These are phyloP conservation scores for Pseudogymnoascus sp. DNA, from an alignment of 2,329 filamentous ascomycete species.

Conservation along the genomic window DNA sequence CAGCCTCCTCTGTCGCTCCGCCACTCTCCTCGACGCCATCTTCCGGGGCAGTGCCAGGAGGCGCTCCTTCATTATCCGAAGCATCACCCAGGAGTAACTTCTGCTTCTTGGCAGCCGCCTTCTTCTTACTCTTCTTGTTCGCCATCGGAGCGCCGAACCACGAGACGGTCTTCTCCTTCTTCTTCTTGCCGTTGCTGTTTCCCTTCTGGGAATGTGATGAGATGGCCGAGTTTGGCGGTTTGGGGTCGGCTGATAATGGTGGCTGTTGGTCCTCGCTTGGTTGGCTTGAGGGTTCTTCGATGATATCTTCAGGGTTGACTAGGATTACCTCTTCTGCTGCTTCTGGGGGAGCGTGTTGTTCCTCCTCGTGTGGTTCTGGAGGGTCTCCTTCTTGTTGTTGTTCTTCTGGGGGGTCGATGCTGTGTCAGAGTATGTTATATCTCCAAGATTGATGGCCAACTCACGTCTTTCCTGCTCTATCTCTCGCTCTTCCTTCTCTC, in stretches of 20 bases:
- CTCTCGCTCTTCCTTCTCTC: neutral
- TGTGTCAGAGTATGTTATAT: neutral
- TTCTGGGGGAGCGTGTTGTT: neutral
- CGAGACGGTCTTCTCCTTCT: neutral
- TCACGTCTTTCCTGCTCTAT: neutral
- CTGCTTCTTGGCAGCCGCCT: constrained; percentile 13
- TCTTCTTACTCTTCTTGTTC: constrained; percentile 14
- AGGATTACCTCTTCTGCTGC: neutral
- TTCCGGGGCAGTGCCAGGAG: neutral
- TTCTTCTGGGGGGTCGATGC: neutral
- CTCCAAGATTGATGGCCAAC: neutral
- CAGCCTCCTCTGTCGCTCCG: neutral
- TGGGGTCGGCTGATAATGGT: neutral
- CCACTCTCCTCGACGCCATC: neutral
- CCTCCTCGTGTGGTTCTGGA: neutral
- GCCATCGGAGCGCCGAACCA: neutral
- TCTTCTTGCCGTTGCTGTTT: neutral
- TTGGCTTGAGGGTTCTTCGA: neutral
- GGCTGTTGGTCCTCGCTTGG: neutral
- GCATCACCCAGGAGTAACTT: constrained; percentile 10
- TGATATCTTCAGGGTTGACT: neutral
- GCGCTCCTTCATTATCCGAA: neutral
- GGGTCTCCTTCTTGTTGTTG: constrained; percentile 12
- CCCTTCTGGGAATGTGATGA: constrained; percentile 7
- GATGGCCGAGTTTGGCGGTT: neutral